Evolutionary conservation across 2,329 filamentous ascomycete species (phyloP), one percentile per base, ranked within the genome.

Genomic region (Fusarium heterosporum): DNA sequence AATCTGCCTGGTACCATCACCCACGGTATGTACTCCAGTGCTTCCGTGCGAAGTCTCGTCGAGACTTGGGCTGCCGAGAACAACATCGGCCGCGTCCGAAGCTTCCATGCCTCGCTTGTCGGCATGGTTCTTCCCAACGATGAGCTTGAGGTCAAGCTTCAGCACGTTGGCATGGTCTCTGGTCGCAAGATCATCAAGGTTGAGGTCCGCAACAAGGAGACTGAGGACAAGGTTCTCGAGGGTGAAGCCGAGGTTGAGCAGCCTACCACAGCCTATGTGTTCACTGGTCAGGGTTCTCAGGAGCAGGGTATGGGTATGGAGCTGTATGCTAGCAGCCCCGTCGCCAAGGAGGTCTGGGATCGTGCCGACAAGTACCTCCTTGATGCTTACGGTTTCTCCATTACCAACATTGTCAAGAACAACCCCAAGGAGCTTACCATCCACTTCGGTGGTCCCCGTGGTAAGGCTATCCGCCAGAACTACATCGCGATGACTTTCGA

Each of bases 291-390:
- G 80, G 96, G 96, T 73, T 97, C 94, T 49, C 96, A 99, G 80
- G 96, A 99, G 80, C 96, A 99, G 79, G 96, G 96, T 65, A 99
- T 99, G 96, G 96, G 96, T 81, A 99, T 99, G 96, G 96, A 98
- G 75, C 86, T 99, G 50, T 99, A 99, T 78, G 91, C 86, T 74
- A 97, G 90, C 85, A 98, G 96, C 78, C 84, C 90, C 36, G 96
- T 99, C 19, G 96, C 96, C 65, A 94, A 93, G 83, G 95, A 97
- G 73, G 96, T 99, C 50, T 99, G 96, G 96, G 96, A 97, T 78
- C 89, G 93, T 62, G 96, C 96, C 49, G 96, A 99, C 82, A 96
- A 93, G 81, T 97, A 99, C 78, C 95, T 99, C 78, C 89, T 98
- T 83, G 95, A 98, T 81, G 98, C 97, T 78, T 99, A 99, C 82